Percentiles rank a stretch among this genome's conserved stretches.
Evolutionary conservation across 495 filamentous ascomycete species (phyloP).

Genomic region (Hypoxylon cercidicola): DNA sequence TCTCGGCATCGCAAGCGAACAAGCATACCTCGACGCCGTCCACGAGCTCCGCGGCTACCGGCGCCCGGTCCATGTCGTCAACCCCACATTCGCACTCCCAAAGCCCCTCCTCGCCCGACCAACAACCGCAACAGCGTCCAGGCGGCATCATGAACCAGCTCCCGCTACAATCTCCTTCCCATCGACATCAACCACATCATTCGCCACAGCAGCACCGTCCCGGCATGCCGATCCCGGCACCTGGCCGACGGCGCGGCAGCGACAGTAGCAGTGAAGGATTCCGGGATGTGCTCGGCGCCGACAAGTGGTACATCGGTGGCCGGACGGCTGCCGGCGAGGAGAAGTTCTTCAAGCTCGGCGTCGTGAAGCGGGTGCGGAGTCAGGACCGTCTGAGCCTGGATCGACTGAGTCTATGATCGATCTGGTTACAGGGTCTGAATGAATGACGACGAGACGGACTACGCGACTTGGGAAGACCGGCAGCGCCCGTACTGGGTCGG

Average conservation of each 20-base stretch:
- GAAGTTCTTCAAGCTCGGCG: slow-evolving; percentile 78
- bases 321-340: slow-evolving; percentile 87
- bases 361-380: slow-evolving; percentile 65
- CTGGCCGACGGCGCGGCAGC: slow-evolving; percentile 73
- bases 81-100: slow-evolving; percentile 46
- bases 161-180: slow-evolving; percentile 56
- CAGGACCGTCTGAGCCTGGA: slow-evolving; percentile 66
- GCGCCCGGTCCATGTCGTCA: slow-evolving; percentile 57
- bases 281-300: slow-evolving; percentile 75
- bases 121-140: slow-evolving; percentile 50
- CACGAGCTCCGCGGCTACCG: slow-evolving; percentile 35
- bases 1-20: slow-evolving; percentile 54
- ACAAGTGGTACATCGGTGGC: slow-evolving; percentile 90
- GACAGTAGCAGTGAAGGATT: slow-evolving; percentile 84
- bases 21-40: slow-evolving; percentile 52
- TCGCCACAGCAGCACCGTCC: slow-evolving; percentile 39
- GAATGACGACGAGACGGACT: background rate
- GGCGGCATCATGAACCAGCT: slow-evolving; percentile 54
- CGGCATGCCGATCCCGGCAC: slow-evolving; percentile 50
- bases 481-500: background rate
- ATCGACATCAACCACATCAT: slow-evolving; percentile 27
- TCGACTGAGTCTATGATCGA: slow-evolving; percentile 63
- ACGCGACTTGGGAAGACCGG: background rate
- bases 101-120: slow-evolving; percentile 44
- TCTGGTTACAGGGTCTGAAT: slow-evolving; percentile 6